Base-by-base conservation (phyloP, 1,284 basidiomycete species). In the Vanrija humicola region DNA sequence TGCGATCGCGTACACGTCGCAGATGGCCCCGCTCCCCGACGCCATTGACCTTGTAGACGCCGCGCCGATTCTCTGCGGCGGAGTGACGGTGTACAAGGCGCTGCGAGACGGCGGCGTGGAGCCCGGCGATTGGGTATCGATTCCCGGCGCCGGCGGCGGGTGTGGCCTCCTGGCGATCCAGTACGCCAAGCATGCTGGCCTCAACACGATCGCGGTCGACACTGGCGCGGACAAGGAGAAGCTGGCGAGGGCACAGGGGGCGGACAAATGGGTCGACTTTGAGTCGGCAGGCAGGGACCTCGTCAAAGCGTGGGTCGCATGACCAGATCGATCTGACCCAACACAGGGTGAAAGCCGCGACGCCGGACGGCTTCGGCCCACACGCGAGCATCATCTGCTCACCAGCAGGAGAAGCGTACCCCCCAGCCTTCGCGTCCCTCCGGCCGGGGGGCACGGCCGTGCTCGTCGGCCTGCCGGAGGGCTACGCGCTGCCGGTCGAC, bases 31-130 rank as follows among this genome's bases (percentile, higher is more conserved):
- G 9, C 89, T 91, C 64, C 89, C 89, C 6, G 81, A 85, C 1
- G 75, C 66, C 2, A 68, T 92, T 44, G 79, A 81, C 48, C 84
- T 86, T 59, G 79, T 81, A 18, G 82, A 82, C n/a, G 90, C 89
- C 21, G 89, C 89, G 3, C 88, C 89, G 5, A 83, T 92, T 59
- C 83, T 91, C 15, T 93, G 89, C 65, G 87, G 88, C 16, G 87
- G 73, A 62, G 65, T 65, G 6, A 74, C 74, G 19, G 68, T 69
- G 34, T 92, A 90, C 75, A 86, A 87, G 63, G 90, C 89, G 0
- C 79, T 93, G 66, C 90, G 89, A 72, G 82, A 88, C 72, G 83
- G 83, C 52, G 77, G 82, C 49, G 80, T 83, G 8, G 79, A 77
- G 26, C 81, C 84, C 10, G 88, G 89, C 50, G 84, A 93, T 60